Evolutionary conservation across 495 filamentous ascomycete genomes (phyloP).

Genomic region (Poronia punctata): DNA sequence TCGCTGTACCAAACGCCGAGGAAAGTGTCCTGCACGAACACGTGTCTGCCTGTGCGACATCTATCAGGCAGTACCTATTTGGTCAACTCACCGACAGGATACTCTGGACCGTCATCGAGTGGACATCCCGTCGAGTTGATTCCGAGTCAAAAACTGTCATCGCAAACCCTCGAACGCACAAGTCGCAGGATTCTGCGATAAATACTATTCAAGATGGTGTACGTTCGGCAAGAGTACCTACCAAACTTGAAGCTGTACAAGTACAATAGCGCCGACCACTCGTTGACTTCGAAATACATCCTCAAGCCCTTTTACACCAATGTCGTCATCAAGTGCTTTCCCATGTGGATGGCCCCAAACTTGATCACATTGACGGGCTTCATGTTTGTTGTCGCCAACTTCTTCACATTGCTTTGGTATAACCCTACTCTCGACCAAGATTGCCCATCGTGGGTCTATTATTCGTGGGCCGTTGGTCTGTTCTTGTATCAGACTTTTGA

Average conservation of each 20-base stretch:
- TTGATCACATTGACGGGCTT: constrained; percentile 88
- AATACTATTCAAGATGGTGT: constrained; percentile 51
- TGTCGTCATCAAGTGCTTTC: constrained; percentile 87
- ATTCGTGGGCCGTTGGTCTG: constrained; percentile 77
- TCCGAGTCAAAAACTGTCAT: not conserved
- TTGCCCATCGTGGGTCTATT: constrained; percentile 92
- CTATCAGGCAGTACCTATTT: too few species aligned
- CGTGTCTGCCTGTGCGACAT: too few species aligned
- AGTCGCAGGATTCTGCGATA: not conserved
- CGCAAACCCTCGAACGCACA: not conserved
- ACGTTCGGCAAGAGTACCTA: constrained; percentile 86
- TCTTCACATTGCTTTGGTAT: constrained; percentile 92
- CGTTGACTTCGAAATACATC: constrained; percentile 78
- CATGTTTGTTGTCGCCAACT: constrained; percentile 82
- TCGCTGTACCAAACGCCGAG: too few species aligned
- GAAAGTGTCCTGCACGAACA: too few species aligned
- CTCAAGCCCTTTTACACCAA: constrained; percentile 97
- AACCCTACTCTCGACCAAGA: constrained; percentile 90
- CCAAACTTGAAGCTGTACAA: constrained; percentile 85
- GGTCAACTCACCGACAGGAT: too few species aligned
- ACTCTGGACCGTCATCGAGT: too few species aligned
- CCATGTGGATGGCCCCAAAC: constrained; percentile 86
- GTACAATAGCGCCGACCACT: constrained; percentile 86
- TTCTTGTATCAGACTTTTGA: constrained; percentile 99
- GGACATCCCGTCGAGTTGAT: too few species aligned